Evolutionary conservation across 805 yeast species (phyloP).

Genomic region (Yarrowia yakushimensis): DNA sequence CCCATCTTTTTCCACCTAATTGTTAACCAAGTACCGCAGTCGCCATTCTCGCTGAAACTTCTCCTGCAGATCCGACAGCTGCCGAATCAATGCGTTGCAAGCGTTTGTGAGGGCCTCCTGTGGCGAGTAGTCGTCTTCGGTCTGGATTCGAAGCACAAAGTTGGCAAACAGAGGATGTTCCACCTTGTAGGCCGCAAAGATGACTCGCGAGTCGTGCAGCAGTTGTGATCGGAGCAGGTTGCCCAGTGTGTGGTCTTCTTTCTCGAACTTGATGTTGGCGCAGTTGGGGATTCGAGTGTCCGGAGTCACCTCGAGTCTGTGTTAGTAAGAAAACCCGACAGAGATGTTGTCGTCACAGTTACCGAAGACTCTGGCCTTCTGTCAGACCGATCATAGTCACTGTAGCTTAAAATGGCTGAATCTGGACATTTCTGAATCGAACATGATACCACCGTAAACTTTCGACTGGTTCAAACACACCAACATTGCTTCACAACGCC

Average conservation of each 20-base stretch:
- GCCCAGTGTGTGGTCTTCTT: conserved; percentile 97
- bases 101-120: conserved; percentile 87
- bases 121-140: conserved; percentile 93
- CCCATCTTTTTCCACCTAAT: conserved; percentile 2
- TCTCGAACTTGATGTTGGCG: conserved; percentile 84
- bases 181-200: conserved; percentile 95
- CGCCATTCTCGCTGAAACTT: conserved; percentile 93
- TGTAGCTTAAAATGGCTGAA: background rate
- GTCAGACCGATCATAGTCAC: background rate
- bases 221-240: conserved; percentile 84
- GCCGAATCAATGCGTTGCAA: conserved; percentile 75
- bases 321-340: background rate
- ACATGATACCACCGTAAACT: background rate
- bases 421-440: background rate
- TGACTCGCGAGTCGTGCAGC: conserved; percentile 78
- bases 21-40: conserved; percentile 18
- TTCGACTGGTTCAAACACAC: too few species aligned
- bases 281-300: conserved; percentile 96
- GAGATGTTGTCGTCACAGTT: too few species aligned
- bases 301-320: conserved; percentile 76
- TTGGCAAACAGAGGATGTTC: conserved; percentile 98
- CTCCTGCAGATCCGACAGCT: conserved; percentile 66
- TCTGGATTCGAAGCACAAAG: conserved; percentile 89
- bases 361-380: too few species aligned
- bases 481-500: background rate